phyloP scores from a whole-genome alignment of 1,139 yeast species.

The Zygosaccharomyces sapae region DNA sequence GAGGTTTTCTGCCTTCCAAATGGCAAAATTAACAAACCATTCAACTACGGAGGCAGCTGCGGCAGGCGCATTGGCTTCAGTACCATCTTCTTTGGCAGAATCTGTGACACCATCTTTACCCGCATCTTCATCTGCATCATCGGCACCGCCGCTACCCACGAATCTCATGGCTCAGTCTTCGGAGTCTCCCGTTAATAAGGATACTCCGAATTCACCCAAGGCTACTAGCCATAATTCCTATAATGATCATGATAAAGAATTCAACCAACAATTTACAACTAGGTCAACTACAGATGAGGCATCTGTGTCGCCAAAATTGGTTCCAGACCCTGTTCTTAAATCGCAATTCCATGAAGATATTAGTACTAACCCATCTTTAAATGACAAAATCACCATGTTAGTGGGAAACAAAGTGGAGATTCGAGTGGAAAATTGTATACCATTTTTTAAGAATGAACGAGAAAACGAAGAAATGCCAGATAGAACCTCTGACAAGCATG shows the following conservation, averaged over 20 bases:
- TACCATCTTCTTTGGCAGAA: constrained; percentile 8
- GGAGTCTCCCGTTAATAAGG: constrained; percentile 2
- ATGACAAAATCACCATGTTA: constrained; percentile 4
- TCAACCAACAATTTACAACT: not conserved
- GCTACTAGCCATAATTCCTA: not conserved
- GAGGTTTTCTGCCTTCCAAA: constrained; percentile 89
- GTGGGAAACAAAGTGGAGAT: constrained; percentile 8
- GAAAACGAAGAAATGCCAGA: constrained; percentile 56
- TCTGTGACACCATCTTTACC: not conserved
- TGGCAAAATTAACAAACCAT: constrained; percentile 66
- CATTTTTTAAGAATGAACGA: constrained; percentile 56
- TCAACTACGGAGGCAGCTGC: constrained; percentile 38
- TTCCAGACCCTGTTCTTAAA: too few relatives aligned
- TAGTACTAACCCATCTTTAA: not conserved
- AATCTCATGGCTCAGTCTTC: constrained; percentile 1
- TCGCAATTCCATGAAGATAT: not conserved
- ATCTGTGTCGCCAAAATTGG: too few relatives aligned
- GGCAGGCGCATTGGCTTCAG: constrained; percentile 27
- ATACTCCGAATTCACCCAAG: not conserved
- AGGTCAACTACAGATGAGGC: too few relatives aligned
- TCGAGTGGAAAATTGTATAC: constrained; percentile 18
- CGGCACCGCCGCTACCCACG: constrained; percentile 2
- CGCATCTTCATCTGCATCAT: not conserved
- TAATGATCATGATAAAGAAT: not conserved
- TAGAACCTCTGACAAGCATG: constrained; percentile 52